Evolutionary conservation across 2,329 filamentous ascomycete genomes (phyloP), one percentile per base, ranked within the genome.

Genomic region (Aureobasidium mangrovei): DNA sequence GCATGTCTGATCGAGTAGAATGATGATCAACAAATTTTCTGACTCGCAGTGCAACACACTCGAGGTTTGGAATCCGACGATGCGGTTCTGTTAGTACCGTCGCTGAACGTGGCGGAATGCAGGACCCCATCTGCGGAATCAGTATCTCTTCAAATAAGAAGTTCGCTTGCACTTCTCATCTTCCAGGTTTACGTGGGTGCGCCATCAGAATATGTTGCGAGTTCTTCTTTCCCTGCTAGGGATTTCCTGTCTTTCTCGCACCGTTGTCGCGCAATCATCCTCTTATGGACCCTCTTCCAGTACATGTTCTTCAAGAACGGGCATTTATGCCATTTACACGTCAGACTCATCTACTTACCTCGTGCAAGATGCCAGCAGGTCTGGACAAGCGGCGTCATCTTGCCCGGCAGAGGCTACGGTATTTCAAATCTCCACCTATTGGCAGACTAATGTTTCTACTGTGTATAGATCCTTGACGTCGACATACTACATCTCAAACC

Each of bases 401-500:
- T 53, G 49, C 18, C 47, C 47, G 2, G 28, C 47, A 2, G 29
- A 35, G 6, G 3, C 47, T 9, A 51, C 47, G 47, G 47, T 51
- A 35, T 35, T 51, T 41, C 26, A 51, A 28, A n/a, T 33, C 18
- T 51, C 47, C 33, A 51, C 47, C 35, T 18, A 41, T 42, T 51
- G 47, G 47, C 47, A 42, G 18, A 51, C 47, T 51, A 51, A 35
- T 42, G 31, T 53, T 32, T 53, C 49, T 24, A 53, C 49, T 38
- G 49, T 53, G 39, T 53, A 53, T 27, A 53, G 49, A 7, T 43
- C 49, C 40, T 2, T 35, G 7, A 35, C 32, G 7, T 53, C 49
- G 2, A 53, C 49, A 53, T 53, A 43, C 26, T 53, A 53, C n/a
- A 36, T 53, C 24, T 53, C 49, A 6, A 38, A 53, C 12, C 40